phyloP scores from a whole-genome alignment of 257 asterid species.

The Solanum pennellii region DNA sequence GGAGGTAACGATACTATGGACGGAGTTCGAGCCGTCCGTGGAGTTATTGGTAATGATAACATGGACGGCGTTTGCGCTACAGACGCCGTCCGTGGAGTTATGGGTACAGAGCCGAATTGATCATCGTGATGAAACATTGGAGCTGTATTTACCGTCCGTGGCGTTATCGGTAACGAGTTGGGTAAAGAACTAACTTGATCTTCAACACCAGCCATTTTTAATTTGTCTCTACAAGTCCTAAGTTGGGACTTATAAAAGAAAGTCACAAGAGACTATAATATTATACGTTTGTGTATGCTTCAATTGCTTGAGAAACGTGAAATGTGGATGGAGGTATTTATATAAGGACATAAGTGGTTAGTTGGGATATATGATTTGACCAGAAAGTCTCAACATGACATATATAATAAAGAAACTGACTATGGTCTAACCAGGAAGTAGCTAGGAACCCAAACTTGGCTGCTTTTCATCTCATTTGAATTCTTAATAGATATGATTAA shows the following conservation, averaged over 20 bases:
- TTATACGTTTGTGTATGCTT: background rate
- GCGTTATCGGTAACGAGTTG: slow-evolving; percentile 4
- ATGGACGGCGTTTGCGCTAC: background rate
- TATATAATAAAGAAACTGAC: background rate
- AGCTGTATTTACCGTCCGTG: background rate
- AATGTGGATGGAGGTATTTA: background rate
- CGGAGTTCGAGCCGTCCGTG: slow-evolving; percentile 20
- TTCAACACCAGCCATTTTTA: background rate
- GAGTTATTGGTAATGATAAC: slow-evolving; percentile 37
- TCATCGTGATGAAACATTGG: background rate
- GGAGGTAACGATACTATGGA: slow-evolving; percentile 62
- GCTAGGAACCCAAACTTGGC: background rate
- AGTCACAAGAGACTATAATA: too few relatives aligned
- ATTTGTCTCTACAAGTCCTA: background rate
- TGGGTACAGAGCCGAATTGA: background rate
- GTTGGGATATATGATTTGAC: background rate
- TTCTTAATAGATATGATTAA: too few relatives aligned
- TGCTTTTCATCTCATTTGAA: background rate
- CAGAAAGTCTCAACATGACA: background rate
- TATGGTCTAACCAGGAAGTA: background rate
- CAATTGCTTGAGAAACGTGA: background rate
- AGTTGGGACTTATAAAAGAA: too few relatives aligned
- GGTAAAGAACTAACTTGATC: background rate
- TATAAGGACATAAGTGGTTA: background rate
- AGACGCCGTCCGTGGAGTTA: background rate